Evolutionary conservation across 2,329 filamentous ascomycete species (phyloP).

Genomic region (Aspergillus felis): DNA sequence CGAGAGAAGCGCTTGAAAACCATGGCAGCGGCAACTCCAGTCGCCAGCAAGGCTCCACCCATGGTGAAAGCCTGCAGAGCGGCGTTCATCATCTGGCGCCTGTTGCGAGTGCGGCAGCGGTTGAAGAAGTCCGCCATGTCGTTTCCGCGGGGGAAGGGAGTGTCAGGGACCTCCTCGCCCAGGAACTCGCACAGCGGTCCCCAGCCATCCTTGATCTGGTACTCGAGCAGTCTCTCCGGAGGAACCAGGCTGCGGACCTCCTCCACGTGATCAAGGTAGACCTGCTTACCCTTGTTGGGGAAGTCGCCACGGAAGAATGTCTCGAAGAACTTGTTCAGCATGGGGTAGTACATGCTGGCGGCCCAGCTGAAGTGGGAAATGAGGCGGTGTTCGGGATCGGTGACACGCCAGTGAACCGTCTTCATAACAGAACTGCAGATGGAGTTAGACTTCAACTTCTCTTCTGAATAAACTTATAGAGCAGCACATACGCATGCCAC

Average conservation of each 20-base stretch:
- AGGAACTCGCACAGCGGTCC: conserved; percentile 54
- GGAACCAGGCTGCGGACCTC: conserved; percentile 48
- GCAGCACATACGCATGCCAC: conserved; percentile 49
- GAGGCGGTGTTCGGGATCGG: conserved; percentile 57
- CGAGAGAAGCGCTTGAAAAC: conserved; percentile 39
- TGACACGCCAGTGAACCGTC: conserved; percentile 65
- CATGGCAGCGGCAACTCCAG: conserved; percentile 39
- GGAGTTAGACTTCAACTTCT: background rate
- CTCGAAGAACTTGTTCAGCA: conserved; percentile 67
- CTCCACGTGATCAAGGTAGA: conserved; percentile 56
- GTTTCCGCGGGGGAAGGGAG: conserved; percentile 50
- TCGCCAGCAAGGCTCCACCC: conserved; percentile 46
- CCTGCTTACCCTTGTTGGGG: conserved; percentile 59
- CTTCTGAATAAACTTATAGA: background rate
- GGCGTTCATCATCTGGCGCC: conserved; percentile 54
- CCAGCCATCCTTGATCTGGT: conserved; percentile 53
- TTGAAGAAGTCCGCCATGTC: conserved; percentile 54
- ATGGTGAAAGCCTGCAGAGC: conserved; percentile 50
- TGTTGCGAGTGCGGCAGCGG: conserved; percentile 51
- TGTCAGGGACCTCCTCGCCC: conserved; percentile 48
- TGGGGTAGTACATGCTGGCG: conserved; percentile 64
- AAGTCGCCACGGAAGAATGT: conserved; percentile 67
- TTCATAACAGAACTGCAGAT: conserved; percentile 54
- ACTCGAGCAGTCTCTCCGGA: conserved; percentile 50
- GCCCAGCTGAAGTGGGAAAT: conserved; percentile 60